Conservation (phyloP, 2,329 filamentous ascomycete genomes). For the Cryoendolithus antarcticus region DNA sequence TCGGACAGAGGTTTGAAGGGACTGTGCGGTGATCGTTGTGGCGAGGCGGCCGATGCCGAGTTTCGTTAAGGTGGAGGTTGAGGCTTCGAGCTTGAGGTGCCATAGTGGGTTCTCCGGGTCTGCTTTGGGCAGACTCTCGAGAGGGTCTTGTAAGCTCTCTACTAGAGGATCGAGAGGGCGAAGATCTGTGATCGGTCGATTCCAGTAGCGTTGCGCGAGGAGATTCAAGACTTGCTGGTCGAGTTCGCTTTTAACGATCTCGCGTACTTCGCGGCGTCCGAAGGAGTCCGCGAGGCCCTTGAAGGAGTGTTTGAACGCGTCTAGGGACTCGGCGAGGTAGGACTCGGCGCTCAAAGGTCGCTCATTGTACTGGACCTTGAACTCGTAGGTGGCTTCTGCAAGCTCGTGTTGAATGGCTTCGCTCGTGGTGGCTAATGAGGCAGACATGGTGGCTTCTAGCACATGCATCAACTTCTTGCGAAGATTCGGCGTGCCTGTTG, state of each 20-base stretch:
- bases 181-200: constrained; percentile 80
- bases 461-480: constrained; percentile 96
- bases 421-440: constrained; percentile 75
- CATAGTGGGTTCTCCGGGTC: constrained; percentile 79
- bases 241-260: constrained; percentile 79
- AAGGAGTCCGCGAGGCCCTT: constrained; percentile 86
- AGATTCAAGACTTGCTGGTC: constrained; percentile 92
- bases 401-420: constrained; percentile 91
- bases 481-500: constrained; percentile 71
- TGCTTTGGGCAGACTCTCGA: constrained; percentile 66
- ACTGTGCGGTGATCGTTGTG: constrained; percentile 77
- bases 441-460: constrained; percentile 92
- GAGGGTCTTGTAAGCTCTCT: constrained; percentile 18
- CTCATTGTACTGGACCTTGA: constrained; percentile 99
- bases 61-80: constrained; percentile 80
- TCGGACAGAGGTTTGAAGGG: constrained; percentile 78
- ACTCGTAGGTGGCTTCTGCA: constrained; percentile 94
- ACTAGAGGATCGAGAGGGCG: constrained; percentile 29
- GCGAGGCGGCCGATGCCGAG: constrained; percentile 85
- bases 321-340: constrained; percentile 87
- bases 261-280: constrained; percentile 75
- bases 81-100: constrained; percentile 88
- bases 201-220: constrained; percentile 91
- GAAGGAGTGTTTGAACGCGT: constrained; percentile 96
- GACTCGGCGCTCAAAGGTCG: constrained; percentile 88